These are phyloP conservation scores for Colletotrichum sp. DNA, from an alignment of 2,329 filamentous ascomycete genomes.

Conservation along the genomic window DNA sequence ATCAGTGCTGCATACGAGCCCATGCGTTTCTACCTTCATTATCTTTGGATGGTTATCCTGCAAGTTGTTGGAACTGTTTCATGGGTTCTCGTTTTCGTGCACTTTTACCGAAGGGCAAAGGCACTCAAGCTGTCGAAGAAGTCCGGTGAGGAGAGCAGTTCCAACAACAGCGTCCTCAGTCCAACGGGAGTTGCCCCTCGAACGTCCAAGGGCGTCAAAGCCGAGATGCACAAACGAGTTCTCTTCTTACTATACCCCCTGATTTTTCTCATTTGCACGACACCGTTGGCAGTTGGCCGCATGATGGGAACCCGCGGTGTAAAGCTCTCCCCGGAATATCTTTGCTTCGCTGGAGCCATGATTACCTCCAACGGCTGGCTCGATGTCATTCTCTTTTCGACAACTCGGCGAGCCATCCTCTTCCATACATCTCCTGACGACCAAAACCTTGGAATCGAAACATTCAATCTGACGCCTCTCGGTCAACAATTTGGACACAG, in stretches of 20 bases:
- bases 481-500: constrained; percentile 6
- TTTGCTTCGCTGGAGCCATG: constrained; percentile 56
- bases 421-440: constrained; percentile 14
- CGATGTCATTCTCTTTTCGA: constrained; percentile 44
- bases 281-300: constrained; percentile 64
- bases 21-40: constrained; percentile 64
- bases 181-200: not conserved
- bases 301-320: constrained; percentile 60
- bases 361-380: constrained; percentile 54
- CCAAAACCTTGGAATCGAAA: constrained; percentile 2
- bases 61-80: constrained; percentile 37
- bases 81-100: constrained; percentile 41
- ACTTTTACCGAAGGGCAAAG: constrained; percentile 25
- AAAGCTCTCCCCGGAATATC: constrained; percentile 51
- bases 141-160: not conserved
- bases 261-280: constrained; percentile 66
- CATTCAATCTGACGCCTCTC: not conserved
- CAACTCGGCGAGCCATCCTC: constrained; percentile 41
- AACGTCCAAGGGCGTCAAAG: not conserved
- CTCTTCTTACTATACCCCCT: constrained; percentile 64
- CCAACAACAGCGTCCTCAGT: not conserved
- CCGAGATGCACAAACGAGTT: not conserved
- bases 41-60: constrained; percentile 64
- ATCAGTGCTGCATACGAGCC: constrained; percentile 55
- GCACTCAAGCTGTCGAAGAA: not conserved